Evolutionary conservation across 805 yeast species (phyloP), one percentile per base, ranked within the genome.

Genomic region (Candida odintsovae): DNA sequence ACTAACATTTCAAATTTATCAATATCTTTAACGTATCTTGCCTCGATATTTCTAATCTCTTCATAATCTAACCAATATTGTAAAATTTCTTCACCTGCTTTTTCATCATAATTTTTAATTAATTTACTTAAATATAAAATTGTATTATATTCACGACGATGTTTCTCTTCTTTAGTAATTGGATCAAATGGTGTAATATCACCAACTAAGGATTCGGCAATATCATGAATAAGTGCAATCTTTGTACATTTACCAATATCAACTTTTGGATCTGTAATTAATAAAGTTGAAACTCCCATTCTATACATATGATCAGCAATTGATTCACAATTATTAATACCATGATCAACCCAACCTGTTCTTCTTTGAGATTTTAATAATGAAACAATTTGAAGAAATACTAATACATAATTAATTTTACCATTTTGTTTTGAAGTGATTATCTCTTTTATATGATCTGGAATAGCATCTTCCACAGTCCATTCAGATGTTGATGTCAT

Each of bases 251-350:
- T 78, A 49, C 77, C 74, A 22, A 77, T 70, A 64, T 86, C 80
- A 28, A 86, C 71, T 2, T 70, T 65, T n/a, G 66, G 64, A 43
- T 74, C 67, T 25, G 68, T 66, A 38, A 88, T 74, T 21, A 89
- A 65, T 84, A 90, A 78, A 20, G 92, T 73, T 38, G 89, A 79
- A 19, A 90, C 70, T 6, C 89, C 80, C 97, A 92, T 90, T 47
- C 99, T 74, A 63, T 92, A 90, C 96, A 90, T 90, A 65, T 92
- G 97, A 66, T 90, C 97, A n/a, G 88, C 77, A 43, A 90, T 89
- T 43, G 86, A 78, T 65, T 89, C 76, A 54, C 75, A 69, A 2
- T 63, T 58, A 3, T 47, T 40, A 21, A 72, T 62, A 12, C 63
- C 66, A 58, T 78, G 80, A 61, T 89, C 92, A 19, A 92, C 66